Conservation (phyloP, 257 asterid genomes). For the Dorcoceras hygrometricum region DNA sequence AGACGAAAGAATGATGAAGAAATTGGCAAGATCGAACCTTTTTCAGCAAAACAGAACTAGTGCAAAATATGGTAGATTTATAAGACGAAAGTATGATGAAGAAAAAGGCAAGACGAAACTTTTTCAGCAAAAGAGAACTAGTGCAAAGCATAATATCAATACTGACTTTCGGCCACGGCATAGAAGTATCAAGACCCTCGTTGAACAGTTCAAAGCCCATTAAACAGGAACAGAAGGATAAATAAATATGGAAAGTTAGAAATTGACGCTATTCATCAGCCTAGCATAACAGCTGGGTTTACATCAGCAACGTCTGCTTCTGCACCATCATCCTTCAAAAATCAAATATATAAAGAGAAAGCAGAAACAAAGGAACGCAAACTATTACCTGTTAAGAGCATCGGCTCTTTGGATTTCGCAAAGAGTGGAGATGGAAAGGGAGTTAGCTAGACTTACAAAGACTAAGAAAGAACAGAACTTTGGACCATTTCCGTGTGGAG, state of each 20-base stretch:
- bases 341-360: too few relatives aligned
- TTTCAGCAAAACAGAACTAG: neutral
- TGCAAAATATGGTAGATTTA: neutral
- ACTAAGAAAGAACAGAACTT: neutral
- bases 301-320: too few relatives aligned
- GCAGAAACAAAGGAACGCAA: too few relatives aligned
- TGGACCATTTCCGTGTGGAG: neutral
- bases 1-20: too few relatives aligned
- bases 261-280: too few relatives aligned
- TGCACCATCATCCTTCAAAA: too few relatives aligned
- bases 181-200: neutral
- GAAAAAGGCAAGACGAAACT: neutral
- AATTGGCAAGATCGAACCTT: neutral
- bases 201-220: neutral
- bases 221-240: too few relatives aligned
- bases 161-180: neutral
- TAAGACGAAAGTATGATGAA: neutral
- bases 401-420: neutral
- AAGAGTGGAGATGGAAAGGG: neutral
- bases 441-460: too few relatives aligned
- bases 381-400: neutral
- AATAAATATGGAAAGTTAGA: too few relatives aligned
- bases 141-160: neutral
- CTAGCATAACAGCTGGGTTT: too few relatives aligned
- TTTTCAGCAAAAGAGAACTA: neutral